Conservation (phyloP, 331 rosid genomes). For the Malus hybrid region DNA sequence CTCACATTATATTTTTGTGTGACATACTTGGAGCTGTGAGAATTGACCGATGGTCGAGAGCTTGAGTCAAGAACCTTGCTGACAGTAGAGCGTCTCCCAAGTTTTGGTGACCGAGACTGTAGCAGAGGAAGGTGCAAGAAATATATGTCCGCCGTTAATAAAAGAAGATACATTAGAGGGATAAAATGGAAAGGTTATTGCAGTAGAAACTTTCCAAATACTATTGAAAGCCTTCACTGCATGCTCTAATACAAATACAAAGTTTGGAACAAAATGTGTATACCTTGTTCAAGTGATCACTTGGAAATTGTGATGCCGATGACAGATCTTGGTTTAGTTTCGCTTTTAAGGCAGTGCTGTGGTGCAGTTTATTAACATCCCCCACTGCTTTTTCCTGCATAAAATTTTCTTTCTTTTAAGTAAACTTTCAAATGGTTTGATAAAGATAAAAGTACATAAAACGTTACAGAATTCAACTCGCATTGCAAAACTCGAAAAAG, state of each 20-base stretch:
- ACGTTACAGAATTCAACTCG: not conserved
- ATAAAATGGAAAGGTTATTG: not conserved
- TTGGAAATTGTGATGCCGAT: slow-evolving; percentile 23
- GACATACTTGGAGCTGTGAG: slow-evolving; percentile 22
- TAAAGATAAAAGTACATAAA: not conserved
- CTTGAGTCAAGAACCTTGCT: slow-evolving; percentile 20
- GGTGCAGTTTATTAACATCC: slow-evolving; percentile 31
- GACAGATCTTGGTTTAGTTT: slow-evolving; percentile 33
- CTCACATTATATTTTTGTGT: slow-evolving; percentile 20
- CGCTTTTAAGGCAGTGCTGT: slow-evolving; percentile 27
- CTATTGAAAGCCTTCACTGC: slow-evolving; percentile 1
- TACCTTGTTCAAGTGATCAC: slow-evolving; percentile 46
- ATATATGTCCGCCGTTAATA: not conserved
- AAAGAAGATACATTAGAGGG: not conserved
- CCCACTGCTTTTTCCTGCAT: slow-evolving; percentile 37
- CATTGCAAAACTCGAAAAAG: not conserved
- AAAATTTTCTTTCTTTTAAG: not conserved
- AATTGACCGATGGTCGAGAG: slow-evolving; percentile 31
- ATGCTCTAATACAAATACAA: not conserved
- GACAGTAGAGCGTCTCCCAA: slow-evolving; percentile 29
- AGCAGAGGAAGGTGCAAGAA: slow-evolving; percentile 32
- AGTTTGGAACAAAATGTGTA: slow-evolving; percentile 2
- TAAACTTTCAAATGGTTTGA: not conserved
- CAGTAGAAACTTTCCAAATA: not conserved
- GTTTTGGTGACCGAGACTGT: slow-evolving; percentile 33